Percentiles rank a stretch among this genome's conserved stretches.
Evolutionary conservation across 768 basidiomycete species (phyloP).

Genomic region (Crepidotus variabilis): DNA sequence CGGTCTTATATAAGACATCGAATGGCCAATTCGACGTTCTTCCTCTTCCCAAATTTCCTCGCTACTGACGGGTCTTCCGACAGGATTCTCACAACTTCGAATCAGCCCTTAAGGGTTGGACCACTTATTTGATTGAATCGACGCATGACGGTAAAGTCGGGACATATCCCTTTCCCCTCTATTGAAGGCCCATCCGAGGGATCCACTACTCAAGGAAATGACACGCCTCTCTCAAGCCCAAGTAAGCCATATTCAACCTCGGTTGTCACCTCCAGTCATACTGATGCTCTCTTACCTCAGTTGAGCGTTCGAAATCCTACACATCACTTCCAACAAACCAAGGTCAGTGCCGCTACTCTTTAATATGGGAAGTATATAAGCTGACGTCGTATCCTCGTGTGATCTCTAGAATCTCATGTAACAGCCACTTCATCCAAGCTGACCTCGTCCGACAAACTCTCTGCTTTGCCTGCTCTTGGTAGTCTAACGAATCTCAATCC

Average conservation of each 20-base stretch:
- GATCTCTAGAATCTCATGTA: constrained; percentile 11
- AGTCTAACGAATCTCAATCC: not conserved
- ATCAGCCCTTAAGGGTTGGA: not conserved
- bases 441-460: constrained; percentile 41
- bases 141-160: too few relatives aligned
- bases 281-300: not conserved
- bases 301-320: not conserved
- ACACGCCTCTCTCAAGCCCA: not conserved
- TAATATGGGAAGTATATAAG: not conserved
- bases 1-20: not conserved
- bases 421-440: constrained; percentile 43
- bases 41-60: not conserved
- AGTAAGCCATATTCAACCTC: not conserved
- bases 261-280: not conserved
- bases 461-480: constrained; percentile 30
- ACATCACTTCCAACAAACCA: not conserved
- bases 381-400: not conserved
- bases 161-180: not conserved
- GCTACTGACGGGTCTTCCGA: not conserved
- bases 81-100: not conserved
- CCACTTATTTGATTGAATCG: too few relatives aligned
- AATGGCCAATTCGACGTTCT: not conserved
- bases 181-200: not conserved
- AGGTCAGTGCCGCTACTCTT: not conserved
- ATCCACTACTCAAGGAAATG: not conserved